Evolutionary conservation across 2,329 filamentous ascomycete species (phyloP).

Genomic region (Immersiporthe knoxdaviesiana): DNA sequence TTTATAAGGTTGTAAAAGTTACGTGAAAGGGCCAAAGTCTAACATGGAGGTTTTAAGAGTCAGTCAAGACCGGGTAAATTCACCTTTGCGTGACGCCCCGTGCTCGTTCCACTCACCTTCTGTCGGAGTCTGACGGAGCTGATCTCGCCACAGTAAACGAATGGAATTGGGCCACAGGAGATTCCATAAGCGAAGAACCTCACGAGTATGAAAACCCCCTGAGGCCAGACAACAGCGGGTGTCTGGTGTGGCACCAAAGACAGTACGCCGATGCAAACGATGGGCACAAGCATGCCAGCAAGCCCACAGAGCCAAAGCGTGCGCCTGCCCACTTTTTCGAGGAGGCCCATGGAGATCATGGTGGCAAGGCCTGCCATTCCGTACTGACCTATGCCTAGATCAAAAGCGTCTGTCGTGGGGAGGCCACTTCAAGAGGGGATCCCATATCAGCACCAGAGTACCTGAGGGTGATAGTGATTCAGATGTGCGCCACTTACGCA

Average conservation of each 20-base stretch:
- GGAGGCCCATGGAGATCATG: slow-evolving; percentile 12
- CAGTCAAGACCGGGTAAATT: too few species aligned
- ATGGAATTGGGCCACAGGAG: slow-evolving; percentile 13
- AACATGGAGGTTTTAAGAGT: not conserved
- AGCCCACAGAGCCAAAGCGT: slow-evolving; percentile 16
- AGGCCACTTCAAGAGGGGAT: not conserved
- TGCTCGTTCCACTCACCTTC: not conserved
- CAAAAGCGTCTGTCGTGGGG: slow-evolving; percentile 4
- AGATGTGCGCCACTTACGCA: not conserved
- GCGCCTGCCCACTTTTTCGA: slow-evolving; percentile 6
- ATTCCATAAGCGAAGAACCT: slow-evolving; percentile 7
- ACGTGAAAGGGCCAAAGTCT: slow-evolving; percentile 13
- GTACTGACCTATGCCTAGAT: slow-evolving; percentile 15
- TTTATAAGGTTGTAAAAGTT: slow-evolving; percentile 16
- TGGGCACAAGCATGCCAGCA: slow-evolving; percentile 14
- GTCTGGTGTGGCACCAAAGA: slow-evolving; percentile 15
- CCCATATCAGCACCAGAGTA: not conserved
- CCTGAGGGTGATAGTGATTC: not conserved
- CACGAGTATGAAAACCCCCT: slow-evolving; percentile 11
- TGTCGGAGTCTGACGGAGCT: slow-evolving; percentile 14
- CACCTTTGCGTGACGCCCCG: not conserved
- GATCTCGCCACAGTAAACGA: slow-evolving; percentile 13
- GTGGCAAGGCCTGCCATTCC: slow-evolving; percentile 16
- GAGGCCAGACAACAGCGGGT: not conserved
- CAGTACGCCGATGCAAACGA: slow-evolving; percentile 10